Base-by-base conservation (phyloP, 805 yeast species). In the Osmozyma mogii region DNA sequence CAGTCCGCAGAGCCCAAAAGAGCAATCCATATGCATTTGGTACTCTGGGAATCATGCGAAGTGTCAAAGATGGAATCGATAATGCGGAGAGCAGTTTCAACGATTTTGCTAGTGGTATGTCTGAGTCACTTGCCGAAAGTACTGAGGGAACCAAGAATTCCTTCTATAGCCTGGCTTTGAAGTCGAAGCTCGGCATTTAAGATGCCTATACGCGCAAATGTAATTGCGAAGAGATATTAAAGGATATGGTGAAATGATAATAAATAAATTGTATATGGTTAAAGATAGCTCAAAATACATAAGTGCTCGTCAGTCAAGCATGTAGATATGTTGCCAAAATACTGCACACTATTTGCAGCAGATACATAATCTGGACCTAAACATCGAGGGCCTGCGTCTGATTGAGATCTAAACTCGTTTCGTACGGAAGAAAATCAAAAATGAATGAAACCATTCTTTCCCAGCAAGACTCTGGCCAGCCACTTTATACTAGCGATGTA, bases 51-150 rank as follows among this genome's bases (percentile, higher is more conserved):
- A 47, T 59, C 30, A 53, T 65, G 45, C 64, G 72, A 41, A 56
- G 64, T 3, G 38, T 77, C 18, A 75, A 73, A 35, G 59, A 61
- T 19, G 75, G 77, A 1, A 49, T 72, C 31, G 79, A 75, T 27
- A 42, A 57, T 3, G 46, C 73, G 11, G 83, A 75, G 42, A 77
- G 70, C 31, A 55, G 67, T 7, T 49, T 75, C 29, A 70, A 74
- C 45, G 75, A 72, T 14, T 75, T 72, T 38, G 82, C 83, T 5
- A 68, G 62, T 25, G 62, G 56, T 15, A 55, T 75, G 17, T 67
- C 72, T 34, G 77, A 75, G 37, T 52, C 68, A 10, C 57, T 77
- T 61, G 68, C 58, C 36, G 79, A 72, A 9, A 50, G 70, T 1
- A 50, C 70, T 25, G 75, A 69, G 24, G 58, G 60, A 9, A 68